phyloP scores from a whole-genome alignment of 805 yeast genomes.

The Metschnikowia borealis region DNA sequence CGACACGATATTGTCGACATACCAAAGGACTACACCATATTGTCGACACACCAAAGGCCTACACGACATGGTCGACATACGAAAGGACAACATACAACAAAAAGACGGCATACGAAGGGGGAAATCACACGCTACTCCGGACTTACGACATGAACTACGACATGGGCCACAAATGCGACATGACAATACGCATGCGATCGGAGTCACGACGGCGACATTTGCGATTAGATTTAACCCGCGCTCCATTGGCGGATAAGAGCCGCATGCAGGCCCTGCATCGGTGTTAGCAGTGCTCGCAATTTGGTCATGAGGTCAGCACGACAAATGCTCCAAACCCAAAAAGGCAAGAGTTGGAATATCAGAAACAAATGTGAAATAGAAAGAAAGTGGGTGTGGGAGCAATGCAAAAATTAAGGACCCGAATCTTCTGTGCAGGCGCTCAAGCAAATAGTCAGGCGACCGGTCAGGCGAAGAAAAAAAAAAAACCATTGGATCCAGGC shows the following conservation, averaged over 20 bases:
- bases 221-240: conserved; percentile 1
- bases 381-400: too few relatives aligned
- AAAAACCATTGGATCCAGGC: not conserved
- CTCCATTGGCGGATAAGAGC: conserved; percentile 3
- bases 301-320: not conserved
- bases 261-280: not conserved
- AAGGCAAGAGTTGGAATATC: not conserved
- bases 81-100: too few relatives aligned
- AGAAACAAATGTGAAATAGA: too few relatives aligned
- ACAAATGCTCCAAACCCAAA: not conserved
- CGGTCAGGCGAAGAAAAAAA: not conserved
- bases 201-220: not conserved
- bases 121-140: too few relatives aligned
- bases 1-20: too few relatives aligned
- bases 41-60: too few relatives aligned
- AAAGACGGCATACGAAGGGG: too few relatives aligned
- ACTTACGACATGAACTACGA: not conserved
- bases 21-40: too few relatives aligned
- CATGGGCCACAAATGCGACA: not conserved
- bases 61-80: too few relatives aligned
- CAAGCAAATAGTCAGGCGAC: too few relatives aligned
- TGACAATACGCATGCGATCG: not conserved
- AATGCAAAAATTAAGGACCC: not conserved
- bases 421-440: not conserved
- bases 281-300: not conserved